Evolutionary conservation across 495 filamentous ascomycete species (phyloP).

Genomic region (Aspergillus haitiensis): DNA sequence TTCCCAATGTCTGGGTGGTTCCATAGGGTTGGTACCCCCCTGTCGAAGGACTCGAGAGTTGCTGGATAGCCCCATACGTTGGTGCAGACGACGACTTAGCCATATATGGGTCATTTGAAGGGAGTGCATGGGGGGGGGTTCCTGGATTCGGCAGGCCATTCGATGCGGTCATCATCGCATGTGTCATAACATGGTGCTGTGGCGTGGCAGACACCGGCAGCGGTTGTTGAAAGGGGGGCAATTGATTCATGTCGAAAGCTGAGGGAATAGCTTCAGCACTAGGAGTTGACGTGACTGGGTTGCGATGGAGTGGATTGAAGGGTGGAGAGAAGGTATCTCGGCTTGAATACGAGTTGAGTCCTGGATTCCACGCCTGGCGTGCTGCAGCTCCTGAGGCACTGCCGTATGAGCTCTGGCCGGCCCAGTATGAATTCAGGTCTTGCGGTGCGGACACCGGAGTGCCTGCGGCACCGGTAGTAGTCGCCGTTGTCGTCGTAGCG

Average conservation of each 20-base stretch:
- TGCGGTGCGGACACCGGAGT: conserved; percentile 17
- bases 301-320: conserved; percentile 44
- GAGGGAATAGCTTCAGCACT: conserved; percentile 48
- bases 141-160: conserved; percentile 49
- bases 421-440: conserved; percentile 51
- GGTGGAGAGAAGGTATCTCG: conserved; percentile 59
- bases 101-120: conserved; percentile 62
- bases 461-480: conserved; percentile 45
- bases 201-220: conserved; percentile 46
- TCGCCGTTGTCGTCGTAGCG: conserved; percentile 34
- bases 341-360: conserved; percentile 37
- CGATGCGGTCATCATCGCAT: conserved; percentile 42
- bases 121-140: conserved; percentile 60
- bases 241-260: conserved; percentile 59
- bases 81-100: conserved; percentile 60
- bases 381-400: conserved; percentile 48
- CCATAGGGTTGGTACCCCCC: conserved; percentile 58
- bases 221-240: conserved; percentile 58
- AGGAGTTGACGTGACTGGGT: conserved; percentile 52
- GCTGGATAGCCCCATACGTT: conserved; percentile 54
- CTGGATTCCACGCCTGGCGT: conserved; percentile 47
- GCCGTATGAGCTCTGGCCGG: conserved; percentile 54
- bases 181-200: conserved; percentile 38
- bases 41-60: conserved; percentile 67
- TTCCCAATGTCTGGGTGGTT: conserved; percentile 56